phyloP scores from a whole-genome alignment of 306 rosid species.

The Myrica gale region DNA sequence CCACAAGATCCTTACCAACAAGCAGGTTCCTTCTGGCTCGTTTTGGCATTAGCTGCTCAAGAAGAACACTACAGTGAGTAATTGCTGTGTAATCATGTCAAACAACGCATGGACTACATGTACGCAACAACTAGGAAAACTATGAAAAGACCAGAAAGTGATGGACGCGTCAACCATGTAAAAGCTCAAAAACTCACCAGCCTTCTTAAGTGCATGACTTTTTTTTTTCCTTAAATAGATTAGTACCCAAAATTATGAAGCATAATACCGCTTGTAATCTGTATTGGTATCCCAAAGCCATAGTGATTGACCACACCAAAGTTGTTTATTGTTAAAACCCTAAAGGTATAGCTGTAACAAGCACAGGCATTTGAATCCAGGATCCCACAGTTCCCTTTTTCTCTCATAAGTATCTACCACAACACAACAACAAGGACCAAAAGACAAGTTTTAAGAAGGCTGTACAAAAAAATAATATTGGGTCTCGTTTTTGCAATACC shows the following conservation, averaged over 20 bases:
- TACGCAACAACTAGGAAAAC: not conserved
- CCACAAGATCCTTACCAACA: not conserved
- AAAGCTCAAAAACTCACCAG: not conserved
- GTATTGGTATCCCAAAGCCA: not conserved
- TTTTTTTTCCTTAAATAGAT: not conserved
- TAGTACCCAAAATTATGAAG: not conserved
- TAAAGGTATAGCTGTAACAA: not conserved
- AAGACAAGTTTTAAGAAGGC: not conserved
- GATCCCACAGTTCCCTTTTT: not conserved
- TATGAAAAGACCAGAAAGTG: not conserved
- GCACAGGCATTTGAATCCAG: not conserved
- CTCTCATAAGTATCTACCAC: not conserved
- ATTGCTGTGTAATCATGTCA: not conserved
- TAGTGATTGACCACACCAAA: not conserved
- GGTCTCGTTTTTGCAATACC: not conserved
- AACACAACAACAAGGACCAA: not conserved
- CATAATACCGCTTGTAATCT: not conserved
- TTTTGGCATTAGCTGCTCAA: not conserved
- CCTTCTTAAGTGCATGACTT: not conserved
- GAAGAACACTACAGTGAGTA: not conserved
- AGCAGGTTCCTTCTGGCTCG: constrained; percentile 2
- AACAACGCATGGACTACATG: not conserved
- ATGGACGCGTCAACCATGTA: not conserved
- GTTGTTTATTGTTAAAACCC: not conserved
- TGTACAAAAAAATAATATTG: not conserved